Evolutionary conservation across 108 stramenopile species (phyloP), one percentile per base, ranked within the genome.

Genomic region (Nitzschia palea): DNA sequence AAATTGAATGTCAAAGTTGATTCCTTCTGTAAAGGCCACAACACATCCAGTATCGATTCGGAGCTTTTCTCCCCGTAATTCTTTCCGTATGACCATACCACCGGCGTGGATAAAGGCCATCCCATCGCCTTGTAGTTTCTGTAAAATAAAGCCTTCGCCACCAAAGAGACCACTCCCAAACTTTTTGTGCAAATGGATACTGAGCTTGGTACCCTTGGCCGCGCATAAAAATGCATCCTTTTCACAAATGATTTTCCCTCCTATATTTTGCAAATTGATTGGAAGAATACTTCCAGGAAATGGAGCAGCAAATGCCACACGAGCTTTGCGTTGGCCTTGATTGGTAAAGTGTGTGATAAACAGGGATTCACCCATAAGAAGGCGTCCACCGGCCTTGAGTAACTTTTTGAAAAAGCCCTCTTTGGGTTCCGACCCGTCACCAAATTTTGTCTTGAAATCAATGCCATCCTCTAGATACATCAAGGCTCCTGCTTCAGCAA

Each of bases 81-180:
- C 85, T 28, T 77, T 52, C 60, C 68, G 71, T 15, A 91, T 88
- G 3, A 91, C 48, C 12, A 83, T 68, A 14, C 93, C 93, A 20
- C 87, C 82, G 6, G 89, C 92, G 67, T 90, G 87, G 56, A 91
- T 48, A 70, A 94, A 91, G 4, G 78, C 88, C 61, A 86, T 79
- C 15, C 86, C 87, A 31, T 82, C 71, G 9, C 83, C 86, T 47
- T 85, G 62, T 51, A 94, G 68, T 17, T 74, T 58, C 70, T 94
- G 90, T 51, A 94, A 67, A 15, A 94, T 80, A 55, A 94, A 94
- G 14, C 93, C 93, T 65, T 94, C 93, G 0, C 93, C 93, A n/a
- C 93, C 93, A 62, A 94, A 91, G 47, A 94, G 81, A 26, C 93
- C 93, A 48, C 71, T 67, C 17, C 78, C 74, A 40, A 91, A 69